Evolutionary conservation across 805 yeast genomes (phyloP), one percentile per base, ranked within the genome.

Genomic region (Kluyveromyces aestuarii): DNA sequence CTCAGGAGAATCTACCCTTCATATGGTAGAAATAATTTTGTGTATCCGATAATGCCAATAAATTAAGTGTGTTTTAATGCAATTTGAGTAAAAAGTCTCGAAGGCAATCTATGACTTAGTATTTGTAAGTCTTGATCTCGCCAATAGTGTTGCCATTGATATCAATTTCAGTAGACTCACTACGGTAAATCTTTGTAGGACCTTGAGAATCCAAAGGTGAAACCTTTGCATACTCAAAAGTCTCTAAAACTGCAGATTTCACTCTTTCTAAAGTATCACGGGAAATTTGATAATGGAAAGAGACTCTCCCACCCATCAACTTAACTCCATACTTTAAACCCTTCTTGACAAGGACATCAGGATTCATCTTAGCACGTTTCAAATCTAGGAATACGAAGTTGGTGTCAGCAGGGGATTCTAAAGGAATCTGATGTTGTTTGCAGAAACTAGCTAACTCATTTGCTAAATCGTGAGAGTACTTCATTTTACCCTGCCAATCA

Each of bases 351-450:
- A 87, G 67, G 30, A 72, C 71, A 17, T 67, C 74, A 27, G 82
- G 79, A 60, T 82, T 78, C 65, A 88, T 76, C 46, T 71, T 71
- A 54, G 76, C 77, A 37, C 64, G 65, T 44, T 62, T 62, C 25
- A 79, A 66, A 62, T 89, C 91, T 46, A 87, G 58, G 59, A 87
- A 87, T 40, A 90, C 89, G 65, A 90, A 87, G 62, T 83, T 88
- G 11, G 96, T 84, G 52, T 89, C 81, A 2, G 81, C 84, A 2
- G 96, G 96, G n/a, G 77, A 72, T 59, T 79, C 83, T 51, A 86
- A 68, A 27, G 71, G 66, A 49, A 85, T 76, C 10, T 81, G 83
- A 44, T 79, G 59, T 37, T 67, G 63, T 41, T 62, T 57, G 59
- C 86, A 80, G 60, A 78, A 77, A 6, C 69, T 63, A 19, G 79